A percentile compares a stretch with the other conserved stretches of the same genome.
Evolutionary conservation across 768 basidiomycete species (phyloP).

Genomic region (Suillus plorans): DNA sequence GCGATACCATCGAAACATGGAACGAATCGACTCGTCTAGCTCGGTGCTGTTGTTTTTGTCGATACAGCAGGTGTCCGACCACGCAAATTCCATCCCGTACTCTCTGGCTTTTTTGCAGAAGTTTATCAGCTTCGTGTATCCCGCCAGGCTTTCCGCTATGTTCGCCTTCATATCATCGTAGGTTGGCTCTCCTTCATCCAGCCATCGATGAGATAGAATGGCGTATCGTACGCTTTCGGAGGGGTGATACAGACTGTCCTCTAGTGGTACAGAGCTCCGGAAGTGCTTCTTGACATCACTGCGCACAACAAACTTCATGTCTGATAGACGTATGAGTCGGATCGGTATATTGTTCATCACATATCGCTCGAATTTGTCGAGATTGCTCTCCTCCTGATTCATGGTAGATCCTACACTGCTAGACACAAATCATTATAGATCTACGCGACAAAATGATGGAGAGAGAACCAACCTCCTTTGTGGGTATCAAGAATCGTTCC

Average conservation of each 20-base stretch:
- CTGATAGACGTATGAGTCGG: background rate
- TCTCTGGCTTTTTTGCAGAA: background rate
- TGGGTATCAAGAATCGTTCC: background rate
- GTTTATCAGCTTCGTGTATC: background rate
- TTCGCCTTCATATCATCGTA: background rate
- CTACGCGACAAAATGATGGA: background rate
- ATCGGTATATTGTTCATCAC: background rate
- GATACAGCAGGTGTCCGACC: slow-evolving; percentile 1
- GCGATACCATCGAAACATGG: slow-evolving; percentile 4
- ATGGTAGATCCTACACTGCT: background rate
- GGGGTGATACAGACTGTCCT: background rate
- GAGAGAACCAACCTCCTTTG: background rate
- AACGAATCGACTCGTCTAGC: background rate
- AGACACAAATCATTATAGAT: background rate
- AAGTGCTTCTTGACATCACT: background rate
- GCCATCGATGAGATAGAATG: slow-evolving; percentile 11
- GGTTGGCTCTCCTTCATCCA: slow-evolving; percentile 5
- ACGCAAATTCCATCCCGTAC: background rate
- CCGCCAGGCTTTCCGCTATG: background rate
- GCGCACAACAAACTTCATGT: background rate
- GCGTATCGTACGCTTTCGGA: slow-evolving; percentile 1
- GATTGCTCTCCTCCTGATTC: background rate
- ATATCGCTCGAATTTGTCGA: background rate
- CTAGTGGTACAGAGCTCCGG: background rate
- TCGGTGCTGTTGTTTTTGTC: background rate